Evolutionary conservation across 2,329 filamentous ascomycete genomes (phyloP), one percentile per base, ranked within the genome.

Genomic region (Niveomyces coronatus): DNA sequence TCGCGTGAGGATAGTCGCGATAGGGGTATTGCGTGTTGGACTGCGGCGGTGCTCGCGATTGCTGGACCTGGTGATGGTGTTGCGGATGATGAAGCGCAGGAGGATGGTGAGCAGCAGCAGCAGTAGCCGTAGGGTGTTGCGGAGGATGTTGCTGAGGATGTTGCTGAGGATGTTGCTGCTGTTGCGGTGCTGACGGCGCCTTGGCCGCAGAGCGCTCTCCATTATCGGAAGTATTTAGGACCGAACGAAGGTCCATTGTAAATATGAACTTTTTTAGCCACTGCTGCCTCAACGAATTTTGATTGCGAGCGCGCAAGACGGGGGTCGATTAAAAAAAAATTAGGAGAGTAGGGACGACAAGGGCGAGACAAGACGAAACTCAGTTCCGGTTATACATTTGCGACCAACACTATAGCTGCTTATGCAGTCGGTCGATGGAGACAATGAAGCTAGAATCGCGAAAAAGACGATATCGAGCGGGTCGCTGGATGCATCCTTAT

Each of bases 191-290:
- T 24, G 49, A 51, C 30, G 50, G 50, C 37, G 56, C 53, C 45
- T 56, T 57, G 40, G 54, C 49, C 35, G 56, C 54, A 31, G 53
- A 51, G 44, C 57, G 54, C 35, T 61, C 65, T 47, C 59, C 65
- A 41, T 58, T 58, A 44, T 71, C 71, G 24, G 67, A 63, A 16
- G 64, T 61, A 53, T 76, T 77, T 33, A 77, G 57, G 49, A 78
- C 69, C 13, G 64, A 65, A 45, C 62, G 57, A 41, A 75, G 62
- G 60, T 74, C 70, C 71, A 75, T 67, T 24, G 20, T 34, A 13
- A 23, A 24, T 31, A 19, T 10, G 26, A 27, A 29, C n/a, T 5
- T 13, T 7, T 22, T 17, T 16, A 14, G 19, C 37, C 23, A 30
- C 11, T 18, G 30, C 13, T n/a, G 26, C 24, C 3, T 33, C 34